Conservation (phyloP, 352 stramenopile genomes). For the Phytophthora pseudosyringae region DNA sequence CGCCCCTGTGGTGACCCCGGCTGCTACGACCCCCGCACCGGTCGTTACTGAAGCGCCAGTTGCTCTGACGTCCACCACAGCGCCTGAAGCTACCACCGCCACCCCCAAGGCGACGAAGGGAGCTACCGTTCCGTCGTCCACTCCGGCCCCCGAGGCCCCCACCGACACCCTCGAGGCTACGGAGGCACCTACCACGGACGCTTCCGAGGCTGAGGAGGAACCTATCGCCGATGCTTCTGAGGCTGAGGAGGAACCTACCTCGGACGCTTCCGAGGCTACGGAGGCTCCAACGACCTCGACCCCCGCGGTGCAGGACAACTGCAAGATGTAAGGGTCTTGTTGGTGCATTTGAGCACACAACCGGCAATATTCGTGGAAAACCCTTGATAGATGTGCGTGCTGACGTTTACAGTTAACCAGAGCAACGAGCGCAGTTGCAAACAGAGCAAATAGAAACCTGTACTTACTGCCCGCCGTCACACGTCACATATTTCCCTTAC, state of each 20-base stretch:
- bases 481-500: slow-evolving; percentile 12
- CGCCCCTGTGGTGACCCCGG: neutral
- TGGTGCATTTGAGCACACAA: neutral
- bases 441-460: slow-evolving; percentile 6
- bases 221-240: too few species aligned
- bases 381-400: slow-evolving; percentile 2
- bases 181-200: neutral
- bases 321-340: slow-evolving; percentile 4
- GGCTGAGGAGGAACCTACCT: neutral
- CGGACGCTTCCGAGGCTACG: neutral
- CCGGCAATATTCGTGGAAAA: neutral
- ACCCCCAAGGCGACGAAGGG: slow-evolving; percentile 1
- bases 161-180: neutral
- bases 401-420: neutral
- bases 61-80: neutral
- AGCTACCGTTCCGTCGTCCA: neutral
- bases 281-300: neutral
- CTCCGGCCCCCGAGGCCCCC: neutral
- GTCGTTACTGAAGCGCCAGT: slow-evolving; percentile 3
- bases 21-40: neutral
- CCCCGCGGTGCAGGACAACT: slow-evolving; percentile 7
- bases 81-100: slow-evolving; percentile 2
- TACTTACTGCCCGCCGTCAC: neutral
- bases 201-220: neutral
- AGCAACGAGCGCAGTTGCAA: slow-evolving; percentile 3